phyloP scores from a whole-genome alignment of 305 asterid species.

The Ilex paraguariensis region DNA sequence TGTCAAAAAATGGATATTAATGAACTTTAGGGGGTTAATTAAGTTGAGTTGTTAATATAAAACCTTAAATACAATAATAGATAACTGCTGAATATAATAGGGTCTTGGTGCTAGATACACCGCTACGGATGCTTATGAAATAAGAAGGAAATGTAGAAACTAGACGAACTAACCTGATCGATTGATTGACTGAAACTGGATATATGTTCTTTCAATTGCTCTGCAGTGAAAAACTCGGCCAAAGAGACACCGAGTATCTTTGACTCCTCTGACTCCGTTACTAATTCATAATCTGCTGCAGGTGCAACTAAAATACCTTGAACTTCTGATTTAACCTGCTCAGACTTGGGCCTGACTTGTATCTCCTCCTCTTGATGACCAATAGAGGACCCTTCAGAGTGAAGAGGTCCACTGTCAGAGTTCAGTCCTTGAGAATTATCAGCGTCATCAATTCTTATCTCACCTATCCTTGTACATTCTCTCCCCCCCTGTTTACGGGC shows the following conservation, averaged over 20 bases:
- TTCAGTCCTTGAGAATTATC: constrained; percentile 20
- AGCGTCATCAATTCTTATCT: constrained; percentile 16
- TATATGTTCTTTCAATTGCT: constrained; percentile 57
- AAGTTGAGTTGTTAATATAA: too few species aligned
- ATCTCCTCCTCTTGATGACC: constrained; percentile 22
- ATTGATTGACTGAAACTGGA: constrained; percentile 36
- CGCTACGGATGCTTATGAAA: too few species aligned
- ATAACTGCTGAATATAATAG: too few species aligned
- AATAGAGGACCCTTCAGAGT: constrained; percentile 20
- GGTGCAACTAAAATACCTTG: constrained; percentile 16
- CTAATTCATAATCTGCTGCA: constrained; percentile 17
- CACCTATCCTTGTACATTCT: constrained; percentile 15
- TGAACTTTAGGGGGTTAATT: too few species aligned
- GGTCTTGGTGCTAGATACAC: too few species aligned
- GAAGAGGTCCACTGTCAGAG: constrained; percentile 22
- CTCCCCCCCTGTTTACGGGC: constrained; percentile 22
- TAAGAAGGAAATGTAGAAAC: neutral
- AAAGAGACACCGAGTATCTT: constrained; percentile 46
- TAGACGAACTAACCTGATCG: constrained; percentile 39
- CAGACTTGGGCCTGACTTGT: constrained; percentile 15
- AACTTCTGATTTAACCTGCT: constrained; percentile 17
- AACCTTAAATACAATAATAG: too few species aligned
- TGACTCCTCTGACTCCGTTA: constrained; percentile 24
- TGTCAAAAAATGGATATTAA: too few species aligned
- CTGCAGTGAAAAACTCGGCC: constrained; percentile 51